phyloP scores from a whole-genome alignment of 2,329 filamentous ascomycete species.

The Neofusicoccum umdonicola region DNA sequence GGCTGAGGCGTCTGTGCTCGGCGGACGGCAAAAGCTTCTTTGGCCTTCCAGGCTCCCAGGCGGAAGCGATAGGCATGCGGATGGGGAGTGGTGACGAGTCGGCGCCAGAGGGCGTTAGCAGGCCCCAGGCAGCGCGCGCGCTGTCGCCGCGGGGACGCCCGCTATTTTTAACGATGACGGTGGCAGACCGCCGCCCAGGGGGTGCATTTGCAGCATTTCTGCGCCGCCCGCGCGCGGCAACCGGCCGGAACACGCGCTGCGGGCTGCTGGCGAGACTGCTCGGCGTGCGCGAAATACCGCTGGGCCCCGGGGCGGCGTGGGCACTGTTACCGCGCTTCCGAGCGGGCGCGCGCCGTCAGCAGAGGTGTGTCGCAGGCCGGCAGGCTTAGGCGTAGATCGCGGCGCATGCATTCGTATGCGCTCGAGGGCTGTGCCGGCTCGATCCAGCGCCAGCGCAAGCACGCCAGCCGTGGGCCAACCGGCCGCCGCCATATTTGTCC shows the following conservation, averaged over 20 bases:
- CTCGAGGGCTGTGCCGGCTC: slow-evolving; percentile 5
- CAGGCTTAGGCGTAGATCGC: slow-evolving; percentile 7
- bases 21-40: neutral
- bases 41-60: neutral
- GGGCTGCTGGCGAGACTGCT: neutral
- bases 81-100: neutral
- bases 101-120: neutral
- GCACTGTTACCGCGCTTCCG: neutral
- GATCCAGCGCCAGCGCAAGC: slow-evolving; percentile 7
- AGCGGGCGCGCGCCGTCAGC: slow-evolving; percentile 4
- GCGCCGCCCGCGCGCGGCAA: neutral
- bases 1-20: slow-evolving; percentile 11
- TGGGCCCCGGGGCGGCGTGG: neutral
- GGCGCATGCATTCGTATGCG: slow-evolving; percentile 1
- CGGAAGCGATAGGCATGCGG: neutral
- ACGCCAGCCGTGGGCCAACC: slow-evolving; percentile 2
- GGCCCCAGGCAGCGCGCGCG: neutral
- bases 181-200: neutral
- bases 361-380: slow-evolving; percentile 7
- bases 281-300: neutral
- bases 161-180: slow-evolving; percentile 3
- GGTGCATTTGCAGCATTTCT: neutral
- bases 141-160: neutral
- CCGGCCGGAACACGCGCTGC: neutral
- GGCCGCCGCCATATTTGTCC: slow-evolving; percentile 12